Conservation (phyloP, 1,284 basidiomycete genomes). For the Rugosomyces carneus region DNA sequence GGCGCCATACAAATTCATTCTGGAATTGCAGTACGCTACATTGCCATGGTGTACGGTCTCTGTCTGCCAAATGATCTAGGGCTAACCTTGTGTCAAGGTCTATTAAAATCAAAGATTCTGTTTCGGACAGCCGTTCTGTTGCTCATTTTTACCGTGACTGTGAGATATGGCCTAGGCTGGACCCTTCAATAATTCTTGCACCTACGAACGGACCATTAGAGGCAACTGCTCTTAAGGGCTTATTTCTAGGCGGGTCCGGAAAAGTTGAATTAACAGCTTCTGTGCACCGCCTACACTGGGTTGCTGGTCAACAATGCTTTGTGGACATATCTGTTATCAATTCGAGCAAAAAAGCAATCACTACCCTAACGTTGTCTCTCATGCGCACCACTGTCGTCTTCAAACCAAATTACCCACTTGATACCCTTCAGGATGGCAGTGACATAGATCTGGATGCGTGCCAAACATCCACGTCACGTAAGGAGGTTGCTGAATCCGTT, state of each 20-base stretch:
- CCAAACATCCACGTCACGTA: conserved; percentile 55
- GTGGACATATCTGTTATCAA: conserved; percentile 72
- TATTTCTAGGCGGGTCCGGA: conserved; percentile 61
- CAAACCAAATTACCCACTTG: conserved; percentile 44
- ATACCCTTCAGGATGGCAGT: conserved; percentile 19
- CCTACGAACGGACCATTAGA: conserved; percentile 59
- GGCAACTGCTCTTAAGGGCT: conserved; percentile 49
- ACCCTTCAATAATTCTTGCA: conserved; percentile 60
- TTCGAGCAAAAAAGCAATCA: conserved; percentile 69
- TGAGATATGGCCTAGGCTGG: conserved; percentile 77
- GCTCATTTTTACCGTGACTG: conserved; percentile 91
- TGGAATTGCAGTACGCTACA: conserved; percentile 72
- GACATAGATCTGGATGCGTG: conserved; percentile 49
- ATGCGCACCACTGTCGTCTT: conserved; percentile 70
- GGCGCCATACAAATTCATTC: conserved; percentile 56
- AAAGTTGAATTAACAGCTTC: conserved; percentile 71
- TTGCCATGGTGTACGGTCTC: conserved; percentile 63
- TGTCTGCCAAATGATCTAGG: conserved; percentile 8
- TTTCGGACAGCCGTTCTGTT: conserved; percentile 62
- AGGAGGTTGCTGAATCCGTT: conserved; percentile 59
- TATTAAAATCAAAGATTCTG: conserved; percentile 72
- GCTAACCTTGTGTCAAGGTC: conserved; percentile 39
- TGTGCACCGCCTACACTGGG: conserved; percentile 75
- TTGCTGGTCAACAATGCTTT: conserved; percentile 81
- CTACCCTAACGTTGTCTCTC: conserved; percentile 63